Conservation (phyloP, 1,139 yeast species). For the Nematodospora anomalae region DNA sequence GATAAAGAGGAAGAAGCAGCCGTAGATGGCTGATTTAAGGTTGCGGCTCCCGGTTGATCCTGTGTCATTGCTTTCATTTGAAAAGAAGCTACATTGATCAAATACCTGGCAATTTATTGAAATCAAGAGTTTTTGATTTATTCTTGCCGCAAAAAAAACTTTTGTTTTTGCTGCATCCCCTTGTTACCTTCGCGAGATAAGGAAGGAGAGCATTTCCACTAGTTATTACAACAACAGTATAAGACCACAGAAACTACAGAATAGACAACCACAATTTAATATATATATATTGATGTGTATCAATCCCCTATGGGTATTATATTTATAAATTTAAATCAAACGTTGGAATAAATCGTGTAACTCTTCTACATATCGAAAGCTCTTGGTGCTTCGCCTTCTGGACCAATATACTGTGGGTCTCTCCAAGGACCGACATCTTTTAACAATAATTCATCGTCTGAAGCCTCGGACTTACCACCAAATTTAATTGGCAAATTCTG, state of each 20-base stretch:
- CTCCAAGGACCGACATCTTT: slow-evolving; percentile 98
- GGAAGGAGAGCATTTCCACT: no score
- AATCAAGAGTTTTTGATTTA: background rate
- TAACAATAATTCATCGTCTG: slow-evolving; percentile 78
- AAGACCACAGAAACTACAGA: no score
- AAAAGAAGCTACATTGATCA: background rate
- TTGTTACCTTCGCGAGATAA: no score
- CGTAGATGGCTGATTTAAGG: background rate
- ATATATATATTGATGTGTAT: background rate
- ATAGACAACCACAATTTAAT: no score
- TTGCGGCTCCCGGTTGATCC: background rate
- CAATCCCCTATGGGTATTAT: background rate
- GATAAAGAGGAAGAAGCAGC: background rate
- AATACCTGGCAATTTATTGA: no score
- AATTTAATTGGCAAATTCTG: slow-evolving; percentile 89
- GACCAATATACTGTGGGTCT: slow-evolving; percentile 77
- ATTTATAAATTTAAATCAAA: no score
- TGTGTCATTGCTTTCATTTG: background rate
- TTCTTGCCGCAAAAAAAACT: slow-evolving; percentile 1
- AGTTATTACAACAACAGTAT: no score
- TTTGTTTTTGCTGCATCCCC: background rate
- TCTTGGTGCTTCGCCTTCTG: slow-evolving; percentile 83
- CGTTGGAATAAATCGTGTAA: no score
- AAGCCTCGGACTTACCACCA: slow-evolving; percentile 76
- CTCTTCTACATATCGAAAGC: slow-evolving; percentile 30